Evolutionary conservation across 2,329 filamentous ascomycete genomes (phyloP).

Genomic region (Penicillium sp.): DNA sequence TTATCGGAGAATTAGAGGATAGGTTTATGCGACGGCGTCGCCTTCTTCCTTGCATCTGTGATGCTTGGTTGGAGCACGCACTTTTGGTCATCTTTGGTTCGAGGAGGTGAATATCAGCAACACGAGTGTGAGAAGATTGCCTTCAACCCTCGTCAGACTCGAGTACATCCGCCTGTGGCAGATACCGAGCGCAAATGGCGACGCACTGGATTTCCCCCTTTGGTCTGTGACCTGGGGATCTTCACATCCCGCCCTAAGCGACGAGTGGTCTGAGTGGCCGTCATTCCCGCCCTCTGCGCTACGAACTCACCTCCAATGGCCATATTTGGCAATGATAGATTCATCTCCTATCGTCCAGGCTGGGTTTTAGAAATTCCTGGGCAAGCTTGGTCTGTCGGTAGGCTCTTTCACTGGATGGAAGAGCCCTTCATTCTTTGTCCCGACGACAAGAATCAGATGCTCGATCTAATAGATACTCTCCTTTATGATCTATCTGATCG

Average conservation of each 20-base stretch:
- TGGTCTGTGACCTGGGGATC: slow-evolving; percentile 37
- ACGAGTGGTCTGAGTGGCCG: slow-evolving; percentile 4
- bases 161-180: slow-evolving; percentile 30
- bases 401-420: slow-evolving; percentile 31
- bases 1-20: slow-evolving; percentile 18
- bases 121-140: not conserved
- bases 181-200: slow-evolving; percentile 24
- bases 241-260: slow-evolving; percentile 9
- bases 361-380: slow-evolving; percentile 42
- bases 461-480: slow-evolving; percentile 31
- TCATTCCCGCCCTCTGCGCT: not conserved
- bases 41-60: slow-evolving; percentile 34
- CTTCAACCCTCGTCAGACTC: slow-evolving; percentile 10
- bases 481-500: slow-evolving; percentile 35
- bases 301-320: not conserved
- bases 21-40: slow-evolving; percentile 23
- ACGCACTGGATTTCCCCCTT: slow-evolving; percentile 24
- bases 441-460: slow-evolving; percentile 52
- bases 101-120: slow-evolving; percentile 7
- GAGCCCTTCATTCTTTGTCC: slow-evolving; percentile 18
- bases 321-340: slow-evolving; percentile 40
- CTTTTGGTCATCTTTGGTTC: slow-evolving; percentile 16
- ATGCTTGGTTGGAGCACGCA: slow-evolving; percentile 31
- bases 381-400: slow-evolving; percentile 31
- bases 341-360: slow-evolving; percentile 58